Conservation (phyloP, 768 basidiomycete species). For the Pulveroboletus sp. region DNA sequence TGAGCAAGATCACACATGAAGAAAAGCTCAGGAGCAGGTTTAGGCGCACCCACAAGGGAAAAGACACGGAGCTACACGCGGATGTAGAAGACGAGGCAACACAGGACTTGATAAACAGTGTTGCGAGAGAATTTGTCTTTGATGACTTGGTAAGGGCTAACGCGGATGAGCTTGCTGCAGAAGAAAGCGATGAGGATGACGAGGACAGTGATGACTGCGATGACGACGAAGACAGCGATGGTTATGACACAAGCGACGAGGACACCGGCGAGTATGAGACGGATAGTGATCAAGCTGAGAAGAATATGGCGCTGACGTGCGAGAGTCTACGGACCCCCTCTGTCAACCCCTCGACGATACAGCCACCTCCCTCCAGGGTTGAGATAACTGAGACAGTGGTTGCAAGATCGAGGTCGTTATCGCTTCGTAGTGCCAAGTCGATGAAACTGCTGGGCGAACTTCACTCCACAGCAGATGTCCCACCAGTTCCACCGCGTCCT, state of each 20-base stretch:
- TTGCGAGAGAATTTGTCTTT: constrained; percentile 79
- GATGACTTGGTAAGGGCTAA: constrained; percentile 75
- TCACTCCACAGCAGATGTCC: constrained; percentile 32
- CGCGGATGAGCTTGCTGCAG: constrained; percentile 75
- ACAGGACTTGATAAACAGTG: constrained; percentile 70
- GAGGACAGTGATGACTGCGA: constrained; percentile 33
- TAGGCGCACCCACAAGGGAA: constrained; percentile 48
- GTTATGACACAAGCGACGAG: constrained; percentile 35
- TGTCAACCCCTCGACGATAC: neutral
- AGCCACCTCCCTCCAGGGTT: neutral
- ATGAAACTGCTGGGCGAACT: constrained; percentile 30
- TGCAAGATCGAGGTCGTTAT: constrained; percentile 34
- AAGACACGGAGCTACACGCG: constrained; percentile 40
- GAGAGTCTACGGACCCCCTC: neutral
- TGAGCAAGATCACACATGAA: constrained; percentile 89
- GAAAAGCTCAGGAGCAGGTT: constrained; percentile 87
- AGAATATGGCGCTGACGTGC: neutral
- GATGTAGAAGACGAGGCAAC: constrained; percentile 79
- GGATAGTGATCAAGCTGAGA: constrained; percentile 12
- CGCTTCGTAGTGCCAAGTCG: constrained; percentile 45
- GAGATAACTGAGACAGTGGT: neutral
- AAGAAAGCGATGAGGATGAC: constrained; percentile 52
- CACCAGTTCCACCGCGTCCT: constrained; percentile 39
- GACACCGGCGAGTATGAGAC: constrained; percentile 38
- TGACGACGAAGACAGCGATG: constrained; percentile 39